Evolutionary conservation across 2,329 filamentous ascomycete genomes (phyloP).

Genomic region (Fusarium sp.): DNA sequence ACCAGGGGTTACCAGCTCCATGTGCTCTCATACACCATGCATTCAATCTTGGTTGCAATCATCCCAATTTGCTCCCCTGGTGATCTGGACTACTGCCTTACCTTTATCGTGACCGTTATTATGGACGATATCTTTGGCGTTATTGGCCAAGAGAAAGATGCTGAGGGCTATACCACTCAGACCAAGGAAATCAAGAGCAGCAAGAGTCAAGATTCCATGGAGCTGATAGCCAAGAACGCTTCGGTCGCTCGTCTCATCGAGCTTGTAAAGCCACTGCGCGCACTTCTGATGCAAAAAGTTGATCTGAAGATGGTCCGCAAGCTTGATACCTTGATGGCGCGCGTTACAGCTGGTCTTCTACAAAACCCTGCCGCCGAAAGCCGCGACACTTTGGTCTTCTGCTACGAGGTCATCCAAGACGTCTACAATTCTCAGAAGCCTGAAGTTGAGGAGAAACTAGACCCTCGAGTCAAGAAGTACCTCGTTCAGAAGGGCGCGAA

Average conservation of each 20-base stretch:
- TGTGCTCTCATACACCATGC: slow-evolving; percentile 93
- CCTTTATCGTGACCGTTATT: slow-evolving; percentile 82
- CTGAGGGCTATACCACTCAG: slow-evolving; percentile 92
- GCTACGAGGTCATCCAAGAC: slow-evolving; percentile 92
- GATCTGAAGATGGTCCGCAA: slow-evolving; percentile 87
- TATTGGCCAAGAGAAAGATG: slow-evolving; percentile 95
- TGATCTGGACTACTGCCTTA: slow-evolving; percentile 88
- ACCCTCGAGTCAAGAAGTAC: slow-evolving; percentile 77
- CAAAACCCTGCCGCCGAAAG: slow-evolving; percentile 84
- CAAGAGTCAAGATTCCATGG: slow-evolving; percentile 98
- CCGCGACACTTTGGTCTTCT: slow-evolving; percentile 90
- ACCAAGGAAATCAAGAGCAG: slow-evolving; percentile 99
- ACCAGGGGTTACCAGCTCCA: slow-evolving; percentile 92
- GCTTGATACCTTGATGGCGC: slow-evolving; percentile 87
- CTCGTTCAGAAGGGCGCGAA: slow-evolving; percentile 84
- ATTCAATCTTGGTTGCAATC: slow-evolving; percentile 85
- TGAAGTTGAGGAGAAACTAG: slow-evolving; percentile 65
- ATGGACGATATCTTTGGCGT: slow-evolving; percentile 98
- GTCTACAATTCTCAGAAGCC: slow-evolving; percentile 77
- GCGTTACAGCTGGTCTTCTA: slow-evolving; percentile 85
- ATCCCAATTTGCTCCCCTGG: slow-evolving; percentile 81
- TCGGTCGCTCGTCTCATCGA: slow-evolving; percentile 80
- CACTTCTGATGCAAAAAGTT: slow-evolving; percentile 85
- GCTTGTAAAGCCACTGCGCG: slow-evolving; percentile 82
- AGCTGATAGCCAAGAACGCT: slow-evolving; percentile 86